phyloP scores from a whole-genome alignment of 1,284 basidiomycete genomes.

The Puccinia hordei region DNA sequence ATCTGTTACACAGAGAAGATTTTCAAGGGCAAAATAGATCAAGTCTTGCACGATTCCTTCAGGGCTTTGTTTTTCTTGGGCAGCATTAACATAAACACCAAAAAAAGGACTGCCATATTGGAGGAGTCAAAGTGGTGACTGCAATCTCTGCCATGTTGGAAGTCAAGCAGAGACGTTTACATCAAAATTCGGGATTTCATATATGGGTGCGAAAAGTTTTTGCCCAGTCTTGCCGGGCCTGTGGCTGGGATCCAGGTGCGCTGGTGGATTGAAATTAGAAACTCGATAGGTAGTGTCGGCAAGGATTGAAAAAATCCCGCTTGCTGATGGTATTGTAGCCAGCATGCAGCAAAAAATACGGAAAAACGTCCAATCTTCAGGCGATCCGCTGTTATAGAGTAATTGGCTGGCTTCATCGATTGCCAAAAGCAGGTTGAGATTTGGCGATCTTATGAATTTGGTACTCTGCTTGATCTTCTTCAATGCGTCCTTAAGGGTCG shows the following conservation, averaged over 20 bases:
- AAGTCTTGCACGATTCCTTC: background rate
- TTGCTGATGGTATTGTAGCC: background rate
- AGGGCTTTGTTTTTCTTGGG: background rate
- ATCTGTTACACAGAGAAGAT: too few relatives aligned
- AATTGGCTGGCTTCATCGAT: constrained; percentile 14
- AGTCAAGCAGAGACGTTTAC: too few relatives aligned
- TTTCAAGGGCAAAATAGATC: too few relatives aligned
- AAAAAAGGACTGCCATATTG: too few relatives aligned
- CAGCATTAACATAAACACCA: too few relatives aligned
- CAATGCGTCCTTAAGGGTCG: background rate
- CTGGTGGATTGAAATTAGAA: background rate
- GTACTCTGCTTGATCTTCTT: constrained; percentile 1
- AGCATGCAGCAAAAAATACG: background rate
- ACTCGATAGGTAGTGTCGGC: background rate
- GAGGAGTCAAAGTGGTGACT: too few relatives aligned
- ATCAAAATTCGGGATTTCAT: too few relatives aligned
- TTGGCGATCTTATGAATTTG: background rate
- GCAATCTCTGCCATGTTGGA: too few relatives aligned
- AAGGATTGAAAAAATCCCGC: constrained; percentile 1
- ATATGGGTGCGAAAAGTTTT: too few relatives aligned
- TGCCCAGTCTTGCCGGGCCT: too few relatives aligned
- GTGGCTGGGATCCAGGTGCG: background rate
- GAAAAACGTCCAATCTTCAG: background rate
- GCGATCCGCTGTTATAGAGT: background rate
- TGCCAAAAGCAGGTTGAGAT: background rate